Percentiles rank a stretch among this genome's conserved stretches.
Evolutionary conservation across 306 rosid genomes (phyloP).

Genomic region (Dalbergia oliveri): DNA sequence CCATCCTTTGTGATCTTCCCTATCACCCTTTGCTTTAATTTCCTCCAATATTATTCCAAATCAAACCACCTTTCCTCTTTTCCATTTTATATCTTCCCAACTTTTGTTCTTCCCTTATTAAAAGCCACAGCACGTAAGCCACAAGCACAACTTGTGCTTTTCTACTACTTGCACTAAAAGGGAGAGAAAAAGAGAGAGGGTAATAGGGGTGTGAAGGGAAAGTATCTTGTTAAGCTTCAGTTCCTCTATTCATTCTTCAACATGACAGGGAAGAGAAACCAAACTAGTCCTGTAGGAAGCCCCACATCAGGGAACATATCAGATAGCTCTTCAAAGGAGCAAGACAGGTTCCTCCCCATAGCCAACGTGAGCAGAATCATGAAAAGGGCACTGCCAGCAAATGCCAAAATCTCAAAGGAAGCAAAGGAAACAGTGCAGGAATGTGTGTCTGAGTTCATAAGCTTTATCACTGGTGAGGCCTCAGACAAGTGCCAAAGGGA

Average conservation of each 20-base stretch:
- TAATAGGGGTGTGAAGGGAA: not conserved
- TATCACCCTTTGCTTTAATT: conserved; percentile 39
- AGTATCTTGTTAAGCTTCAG: conserved; percentile 27
- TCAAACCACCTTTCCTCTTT: conserved; percentile 47
- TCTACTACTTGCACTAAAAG: conserved; percentile 19
- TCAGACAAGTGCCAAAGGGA: conserved; percentile 87
- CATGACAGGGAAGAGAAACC: conserved; percentile 72
- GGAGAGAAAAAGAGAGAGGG: not conserved
- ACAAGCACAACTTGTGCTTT: conserved; percentile 30
- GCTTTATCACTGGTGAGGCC: conserved; percentile 94
- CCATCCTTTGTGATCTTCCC: conserved; percentile 46
- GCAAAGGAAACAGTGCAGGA: conserved; percentile 90
- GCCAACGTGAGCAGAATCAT: conserved; percentile 90
- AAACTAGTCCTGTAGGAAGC: conserved; percentile 73
- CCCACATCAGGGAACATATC: conserved; percentile 76
- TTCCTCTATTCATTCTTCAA: conserved; percentile 19
- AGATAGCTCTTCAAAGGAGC: conserved; percentile 71
- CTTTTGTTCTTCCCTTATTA: conserved; percentile 41
- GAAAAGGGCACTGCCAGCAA: conserved; percentile 85
- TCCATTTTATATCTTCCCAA: conserved; percentile 24
- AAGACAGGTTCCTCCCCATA: conserved; percentile 84
- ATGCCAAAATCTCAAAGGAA: conserved; percentile 87
- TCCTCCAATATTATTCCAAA: conserved; percentile 48
- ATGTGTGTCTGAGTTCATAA: conserved; percentile 91
- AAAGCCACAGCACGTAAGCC: conserved; percentile 46